These are phyloP conservation scores for Turritis glabra DNA, from an alignment of 345 rosid genomes.

Conservation along the genomic window DNA sequence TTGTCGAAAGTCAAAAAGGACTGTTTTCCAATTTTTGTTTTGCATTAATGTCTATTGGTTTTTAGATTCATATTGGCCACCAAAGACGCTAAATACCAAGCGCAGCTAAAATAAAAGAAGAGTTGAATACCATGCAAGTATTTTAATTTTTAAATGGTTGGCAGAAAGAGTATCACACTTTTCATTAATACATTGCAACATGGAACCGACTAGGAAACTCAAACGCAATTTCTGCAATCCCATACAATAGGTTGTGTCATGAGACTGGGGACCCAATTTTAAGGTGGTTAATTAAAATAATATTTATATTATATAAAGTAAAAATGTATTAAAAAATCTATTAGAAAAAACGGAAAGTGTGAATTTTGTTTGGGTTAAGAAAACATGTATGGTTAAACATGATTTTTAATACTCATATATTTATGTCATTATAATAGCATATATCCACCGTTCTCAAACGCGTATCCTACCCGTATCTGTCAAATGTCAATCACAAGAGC, in stretches of 20 bases:
- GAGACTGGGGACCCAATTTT: not conserved
- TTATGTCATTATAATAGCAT: not conserved
- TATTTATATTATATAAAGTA: not conserved
- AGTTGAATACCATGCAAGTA: not conserved
- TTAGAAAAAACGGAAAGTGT: not conserved
- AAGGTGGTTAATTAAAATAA: not conserved
- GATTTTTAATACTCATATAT: not conserved
- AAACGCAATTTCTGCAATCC: not conserved
- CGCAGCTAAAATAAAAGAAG: not conserved
- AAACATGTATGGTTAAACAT: not conserved
- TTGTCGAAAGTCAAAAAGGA: not conserved
- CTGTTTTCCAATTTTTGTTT: not conserved
- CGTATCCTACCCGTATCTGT: slow-evolving; percentile 7
- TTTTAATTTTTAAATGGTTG: not conserved
- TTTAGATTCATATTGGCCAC: slow-evolving; percentile 9
- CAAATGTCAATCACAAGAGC: not conserved
- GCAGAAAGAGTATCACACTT: slow-evolving; percentile 5
- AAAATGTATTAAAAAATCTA: too few relatives aligned
- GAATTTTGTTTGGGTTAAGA: not conserved
- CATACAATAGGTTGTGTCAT: not conserved
- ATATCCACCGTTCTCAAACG: not conserved
- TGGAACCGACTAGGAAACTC: slow-evolving; percentile 6
- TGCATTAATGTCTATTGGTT: not conserved
- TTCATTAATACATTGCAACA: slow-evolving; percentile 8
- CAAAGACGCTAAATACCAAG: not conserved